A percentile compares a stretch with the other conserved stretches of the same genome.
Conservation (phyloP, 306 rosid genomes). For the Dalbergia oliveri region DNA sequence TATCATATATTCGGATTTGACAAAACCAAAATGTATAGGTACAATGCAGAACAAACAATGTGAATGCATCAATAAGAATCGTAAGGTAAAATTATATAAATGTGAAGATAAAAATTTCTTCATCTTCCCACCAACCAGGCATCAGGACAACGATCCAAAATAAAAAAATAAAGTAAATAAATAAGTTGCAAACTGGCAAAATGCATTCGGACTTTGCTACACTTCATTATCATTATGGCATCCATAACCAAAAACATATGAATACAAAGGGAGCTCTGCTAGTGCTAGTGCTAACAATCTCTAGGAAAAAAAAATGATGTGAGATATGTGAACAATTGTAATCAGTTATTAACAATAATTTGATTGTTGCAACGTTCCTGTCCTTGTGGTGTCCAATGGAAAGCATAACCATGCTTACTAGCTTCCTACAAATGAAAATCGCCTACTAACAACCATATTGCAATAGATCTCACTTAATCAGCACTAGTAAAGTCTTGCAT, state of each 20-base stretch:
- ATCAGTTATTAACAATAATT: neutral
- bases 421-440: conserved; percentile 27
- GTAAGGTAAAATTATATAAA: too few relatives aligned
- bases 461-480: neutral
- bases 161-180: too few relatives aligned
- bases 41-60: neutral
- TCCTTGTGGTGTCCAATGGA: conserved; percentile 14
- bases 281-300: too few relatives aligned
- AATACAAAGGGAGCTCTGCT: neutral
- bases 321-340: neutral
- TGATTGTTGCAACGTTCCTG: conserved; percentile 8
- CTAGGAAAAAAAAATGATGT: neutral
- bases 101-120: too few relatives aligned
- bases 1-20: too few relatives aligned
- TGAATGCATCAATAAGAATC: too few relatives aligned
- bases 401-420: conserved; percentile 8
- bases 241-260: neutral
- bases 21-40: too few relatives aligned
- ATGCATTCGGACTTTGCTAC: neutral
- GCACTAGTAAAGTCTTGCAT: neutral
- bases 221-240: neutral
- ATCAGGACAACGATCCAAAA: too few relatives aligned
- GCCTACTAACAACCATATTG: conserved; percentile 18
- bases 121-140: too few relatives aligned
- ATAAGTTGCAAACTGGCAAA: too few relatives aligned